A percentile compares a stretch with the other conserved stretches of the same genome.
These are phyloP conservation scores for Combretum micranthum DNA, from an alignment of 345 rosid species.

Conservation along the genomic window DNA sequence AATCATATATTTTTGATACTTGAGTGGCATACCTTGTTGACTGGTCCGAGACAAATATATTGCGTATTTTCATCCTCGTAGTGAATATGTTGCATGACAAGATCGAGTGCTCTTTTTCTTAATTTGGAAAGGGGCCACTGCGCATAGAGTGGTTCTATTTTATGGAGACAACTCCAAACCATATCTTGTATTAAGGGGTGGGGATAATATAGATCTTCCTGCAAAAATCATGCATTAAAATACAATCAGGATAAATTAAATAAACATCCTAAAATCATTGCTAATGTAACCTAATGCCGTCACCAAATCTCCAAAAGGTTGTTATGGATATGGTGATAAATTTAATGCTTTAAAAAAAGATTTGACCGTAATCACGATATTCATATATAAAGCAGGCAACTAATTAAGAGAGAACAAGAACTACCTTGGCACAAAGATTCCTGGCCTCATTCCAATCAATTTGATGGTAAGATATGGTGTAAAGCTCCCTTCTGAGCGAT, in stretches of 20 bases:
- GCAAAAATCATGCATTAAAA: background rate
- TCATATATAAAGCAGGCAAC: background rate
- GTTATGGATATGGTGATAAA: too few species aligned
- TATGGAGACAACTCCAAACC: conserved; percentile 42
- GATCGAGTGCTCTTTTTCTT: conserved; percentile 36
- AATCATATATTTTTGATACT: too few species aligned
- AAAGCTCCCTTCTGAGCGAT: conserved; percentile 50
- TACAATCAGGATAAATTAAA: background rate
- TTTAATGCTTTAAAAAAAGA: too few species aligned
- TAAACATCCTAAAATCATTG: too few species aligned
- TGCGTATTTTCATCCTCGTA: conserved; percentile 50
- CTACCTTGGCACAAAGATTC: conserved; percentile 42
- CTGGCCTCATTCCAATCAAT: conserved; percentile 50
- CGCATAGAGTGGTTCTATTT: conserved; percentile 40
- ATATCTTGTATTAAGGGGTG: conserved; percentile 48
- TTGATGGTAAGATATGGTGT: conserved; percentile 32
- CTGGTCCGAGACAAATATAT: conserved; percentile 44
- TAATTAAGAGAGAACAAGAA: background rate
- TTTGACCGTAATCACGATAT: too few species aligned
- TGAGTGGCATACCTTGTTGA: conserved; percentile 34
- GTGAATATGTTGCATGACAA: conserved; percentile 50
- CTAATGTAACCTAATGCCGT: too few species aligned
- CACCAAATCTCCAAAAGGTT: too few species aligned
- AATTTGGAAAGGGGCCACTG: conserved; percentile 53
- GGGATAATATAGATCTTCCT: conserved; percentile 62